Evolutionary conservation across 306 rosid genomes (phyloP).

Genomic region (Castanospermum australe): DNA sequence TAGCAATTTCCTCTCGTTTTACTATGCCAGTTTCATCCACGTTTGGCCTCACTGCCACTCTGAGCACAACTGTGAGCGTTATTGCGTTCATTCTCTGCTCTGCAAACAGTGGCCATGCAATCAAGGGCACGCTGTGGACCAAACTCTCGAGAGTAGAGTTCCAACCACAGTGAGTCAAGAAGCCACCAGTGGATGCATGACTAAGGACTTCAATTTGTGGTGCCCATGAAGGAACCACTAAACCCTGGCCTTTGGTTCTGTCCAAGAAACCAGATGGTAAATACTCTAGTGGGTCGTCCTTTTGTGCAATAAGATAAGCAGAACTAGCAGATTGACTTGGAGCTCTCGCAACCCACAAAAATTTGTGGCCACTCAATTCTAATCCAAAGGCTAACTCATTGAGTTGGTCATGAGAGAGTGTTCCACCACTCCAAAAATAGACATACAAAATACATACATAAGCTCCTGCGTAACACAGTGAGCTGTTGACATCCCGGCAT

Average conservation of each 20-base stretch:
- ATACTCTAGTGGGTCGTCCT: neutral
- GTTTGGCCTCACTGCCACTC: slow-evolving; percentile 23
- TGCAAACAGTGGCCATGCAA: slow-evolving; percentile 34
- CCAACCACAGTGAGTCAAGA: slow-evolving; percentile 43
- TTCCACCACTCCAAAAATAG: no score
- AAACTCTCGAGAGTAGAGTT: slow-evolving; percentile 25
- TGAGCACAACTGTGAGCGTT: neutral
- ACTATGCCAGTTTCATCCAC: slow-evolving; percentile 24
- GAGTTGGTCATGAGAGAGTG: slow-evolving; percentile 27
- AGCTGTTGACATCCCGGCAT: no score
- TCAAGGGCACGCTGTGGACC: slow-evolving; percentile 22
- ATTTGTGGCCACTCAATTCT: slow-evolving; percentile 38
- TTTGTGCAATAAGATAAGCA: slow-evolving; percentile 9
- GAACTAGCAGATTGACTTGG: slow-evolving; percentile 7
- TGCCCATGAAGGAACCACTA: slow-evolving; percentile 36
- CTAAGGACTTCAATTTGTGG: slow-evolving; percentile 31
- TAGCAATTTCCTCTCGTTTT: slow-evolving; percentile 32
- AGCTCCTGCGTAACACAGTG: no score
- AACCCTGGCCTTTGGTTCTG: slow-evolving; percentile 3
- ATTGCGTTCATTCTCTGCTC: slow-evolving; percentile 31
- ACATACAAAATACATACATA: no score
- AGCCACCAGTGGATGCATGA: slow-evolving; percentile 26
- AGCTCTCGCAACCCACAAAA: slow-evolving; percentile 38
- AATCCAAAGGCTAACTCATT: slow-evolving; percentile 36
- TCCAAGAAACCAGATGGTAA: slow-evolving; percentile 31